These are phyloP conservation scores for Saccharomycopsis sp. DNA, from an alignment of 805 yeast species.

Conservation along the genomic window DNA sequence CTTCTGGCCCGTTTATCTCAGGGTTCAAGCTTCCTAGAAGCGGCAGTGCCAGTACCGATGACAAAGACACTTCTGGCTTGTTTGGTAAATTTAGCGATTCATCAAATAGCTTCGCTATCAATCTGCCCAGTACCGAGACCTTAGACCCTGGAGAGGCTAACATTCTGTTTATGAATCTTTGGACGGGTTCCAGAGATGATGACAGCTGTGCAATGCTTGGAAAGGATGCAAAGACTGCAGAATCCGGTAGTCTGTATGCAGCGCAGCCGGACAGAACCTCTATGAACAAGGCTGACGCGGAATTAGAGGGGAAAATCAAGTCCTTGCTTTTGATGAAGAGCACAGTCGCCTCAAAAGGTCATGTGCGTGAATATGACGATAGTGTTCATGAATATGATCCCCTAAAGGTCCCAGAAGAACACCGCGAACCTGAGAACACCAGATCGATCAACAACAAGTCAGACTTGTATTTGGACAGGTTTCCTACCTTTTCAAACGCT, in stretches of 20 bases:
- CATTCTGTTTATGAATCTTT: background rate
- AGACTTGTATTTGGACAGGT: slow-evolving; percentile 19
- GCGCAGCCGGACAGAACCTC: slow-evolving; percentile 1
- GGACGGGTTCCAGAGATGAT: background rate
- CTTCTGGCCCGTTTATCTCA: background rate
- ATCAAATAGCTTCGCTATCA: too few relatives aligned
- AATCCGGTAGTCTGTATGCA: too few relatives aligned
- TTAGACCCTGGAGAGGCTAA: too few relatives aligned
- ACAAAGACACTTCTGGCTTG: too few relatives aligned
- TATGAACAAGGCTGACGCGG: slow-evolving; percentile 19
- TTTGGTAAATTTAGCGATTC: too few relatives aligned
- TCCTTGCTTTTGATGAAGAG: slow-evolving; percentile 14
- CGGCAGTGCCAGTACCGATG: background rate
- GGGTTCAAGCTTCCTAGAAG: background rate
- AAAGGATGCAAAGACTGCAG: too few relatives aligned
- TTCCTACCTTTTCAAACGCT: slow-evolving; percentile 18
- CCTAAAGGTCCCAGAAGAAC: too few relatives aligned
- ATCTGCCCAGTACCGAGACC: too few relatives aligned
- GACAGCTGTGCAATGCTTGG: too few relatives aligned
- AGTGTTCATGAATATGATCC: background rate
- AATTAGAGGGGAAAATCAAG: slow-evolving; percentile 18
- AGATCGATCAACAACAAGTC: slow-evolving; percentile 13
- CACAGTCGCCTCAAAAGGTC: background rate
- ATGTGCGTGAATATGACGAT: background rate
- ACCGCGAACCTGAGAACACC: background rate